These are phyloP conservation scores for Chlorella sp. DNA, from an alignment of 139 green algal species.

Conservation along the genomic window DNA sequence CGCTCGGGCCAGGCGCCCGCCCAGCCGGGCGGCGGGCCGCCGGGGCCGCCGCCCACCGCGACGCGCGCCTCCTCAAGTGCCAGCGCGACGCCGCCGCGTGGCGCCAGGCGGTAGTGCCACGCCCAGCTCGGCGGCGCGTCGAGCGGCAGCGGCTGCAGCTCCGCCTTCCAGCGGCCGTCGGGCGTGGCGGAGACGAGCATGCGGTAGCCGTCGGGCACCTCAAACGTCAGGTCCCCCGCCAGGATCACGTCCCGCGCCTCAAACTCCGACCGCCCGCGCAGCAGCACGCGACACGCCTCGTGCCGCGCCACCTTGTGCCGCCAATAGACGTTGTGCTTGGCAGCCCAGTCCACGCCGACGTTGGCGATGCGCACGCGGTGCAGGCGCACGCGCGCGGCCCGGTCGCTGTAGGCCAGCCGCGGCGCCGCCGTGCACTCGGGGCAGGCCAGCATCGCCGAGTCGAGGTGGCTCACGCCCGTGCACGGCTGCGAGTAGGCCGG, in stretches of 20 bases:
- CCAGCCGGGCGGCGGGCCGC: too few species aligned
- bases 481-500: neutral
- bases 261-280: constrained; percentile 90
- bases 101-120: constrained; percentile 58
- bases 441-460: too few species aligned
- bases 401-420: constrained; percentile 55
- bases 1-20: too few species aligned
- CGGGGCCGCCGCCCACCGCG: too few species aligned
- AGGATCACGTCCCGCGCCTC: constrained; percentile 72
- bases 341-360: constrained; percentile 81
- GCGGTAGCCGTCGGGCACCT: constrained; percentile 78
- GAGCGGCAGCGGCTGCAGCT: constrained; percentile 27
- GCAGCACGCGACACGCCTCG: constrained; percentile 70
- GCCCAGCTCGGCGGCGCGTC: constrained; percentile 57
- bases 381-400: constrained; percentile 74
- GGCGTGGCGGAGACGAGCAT: constrained; percentile 61
- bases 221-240: constrained; percentile 60
- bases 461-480: neutral
- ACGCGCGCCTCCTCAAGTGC: constrained; percentile 30
- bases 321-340: constrained; percentile 81
- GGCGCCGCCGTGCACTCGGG: neutral
- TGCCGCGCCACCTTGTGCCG: constrained; percentile 67
- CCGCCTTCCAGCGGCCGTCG: neutral
- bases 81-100: constrained; percentile 22
- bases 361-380: constrained; percentile 85